Percentiles rank a stretch among this genome's conserved stretches.
Evolutionary conservation across 331 rosid species (phyloP).

Genomic region (Prunus yedoensis): DNA sequence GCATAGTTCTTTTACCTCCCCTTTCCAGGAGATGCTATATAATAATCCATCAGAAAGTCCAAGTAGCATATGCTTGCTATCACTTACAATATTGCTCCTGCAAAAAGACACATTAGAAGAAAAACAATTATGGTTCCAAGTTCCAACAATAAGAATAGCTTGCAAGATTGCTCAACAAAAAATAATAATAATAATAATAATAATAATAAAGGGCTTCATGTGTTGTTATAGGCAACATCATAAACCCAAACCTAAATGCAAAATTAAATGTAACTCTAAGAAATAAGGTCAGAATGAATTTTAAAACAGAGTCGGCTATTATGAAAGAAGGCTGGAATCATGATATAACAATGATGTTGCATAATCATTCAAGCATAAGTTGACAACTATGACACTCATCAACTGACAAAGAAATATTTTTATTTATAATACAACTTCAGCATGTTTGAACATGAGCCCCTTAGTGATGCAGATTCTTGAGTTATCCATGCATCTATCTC

Average conservation of each 20-base stretch:
- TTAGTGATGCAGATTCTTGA: not conserved
- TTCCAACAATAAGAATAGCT: conserved; percentile 23
- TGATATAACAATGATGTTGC: not conserved
- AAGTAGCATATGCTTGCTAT: conserved; percentile 75
- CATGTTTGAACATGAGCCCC: not conserved
- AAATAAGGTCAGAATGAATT: not conserved
- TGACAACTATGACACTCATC: not conserved
- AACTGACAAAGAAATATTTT: not conserved
- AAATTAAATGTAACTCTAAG: not conserved
- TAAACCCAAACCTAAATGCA: conserved; percentile 1
- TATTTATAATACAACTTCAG: not conserved
- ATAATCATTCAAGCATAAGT: not conserved
- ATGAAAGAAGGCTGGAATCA: not conserved
- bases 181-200: too few species aligned
- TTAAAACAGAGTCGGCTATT: not conserved
- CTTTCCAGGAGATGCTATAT: conserved; percentile 92
- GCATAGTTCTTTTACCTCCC: conserved; percentile 68
- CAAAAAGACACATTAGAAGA: conserved; percentile 26
- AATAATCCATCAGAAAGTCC: conserved; percentile 94
- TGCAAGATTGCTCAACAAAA: conserved; percentile 24
- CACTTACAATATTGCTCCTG: conserved; percentile 93
- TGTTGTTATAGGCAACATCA: conserved; percentile 9
- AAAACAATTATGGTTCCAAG: conserved; percentile 33
- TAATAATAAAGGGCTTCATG: not conserved
- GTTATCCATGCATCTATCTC: not conserved